Percentiles rank a stretch among this genome's conserved stretches.
These are phyloP conservation scores for Colletotrichum zoysiae DNA, from an alignment of 2,329 filamentous ascomycete species.

Conservation along the genomic window DNA sequence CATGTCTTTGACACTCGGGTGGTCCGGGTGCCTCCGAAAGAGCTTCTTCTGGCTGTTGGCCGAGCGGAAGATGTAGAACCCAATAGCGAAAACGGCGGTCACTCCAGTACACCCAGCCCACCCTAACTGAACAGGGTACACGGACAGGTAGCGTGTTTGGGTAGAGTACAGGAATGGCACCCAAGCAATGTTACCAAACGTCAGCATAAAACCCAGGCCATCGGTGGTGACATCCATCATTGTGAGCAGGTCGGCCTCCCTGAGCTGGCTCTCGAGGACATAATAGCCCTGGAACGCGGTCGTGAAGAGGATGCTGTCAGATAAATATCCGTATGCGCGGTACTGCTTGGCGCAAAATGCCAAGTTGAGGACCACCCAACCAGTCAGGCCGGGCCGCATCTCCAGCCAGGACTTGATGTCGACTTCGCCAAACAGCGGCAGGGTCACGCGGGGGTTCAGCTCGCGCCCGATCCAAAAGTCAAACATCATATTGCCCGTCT, in stretches of 20 bases:
- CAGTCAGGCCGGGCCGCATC: conserved; percentile 77
- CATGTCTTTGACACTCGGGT: conserved; percentile 73
- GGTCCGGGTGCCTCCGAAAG: conserved; percentile 77
- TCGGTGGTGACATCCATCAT: conserved; percentile 81
- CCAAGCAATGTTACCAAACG: conserved; percentile 80
- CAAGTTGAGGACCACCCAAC: conserved; percentile 77
- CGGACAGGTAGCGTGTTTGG: conserved; percentile 76
- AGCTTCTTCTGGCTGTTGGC: conserved; percentile 82
- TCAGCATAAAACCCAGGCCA: conserved; percentile 81
- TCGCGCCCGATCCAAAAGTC: conserved; percentile 84
- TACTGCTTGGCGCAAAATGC: conserved; percentile 79
- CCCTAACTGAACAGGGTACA: conserved; percentile 76
- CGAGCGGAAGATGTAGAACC: conserved; percentile 79
- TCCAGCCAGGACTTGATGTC: too few relatives aligned
- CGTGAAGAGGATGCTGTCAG: conserved; percentile 76
- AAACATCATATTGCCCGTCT: conserved; percentile 63
- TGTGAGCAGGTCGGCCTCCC: conserved; percentile 79
- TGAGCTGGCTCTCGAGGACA: conserved; percentile 76
- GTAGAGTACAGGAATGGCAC: conserved; percentile 78
- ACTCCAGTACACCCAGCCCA: conserved; percentile 66
- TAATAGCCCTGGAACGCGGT: conserved; percentile 76
- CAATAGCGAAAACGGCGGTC: conserved; percentile 67
- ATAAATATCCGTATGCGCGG: conserved; percentile 73
- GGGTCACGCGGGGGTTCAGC: conserved; percentile 75
- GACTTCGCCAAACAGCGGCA: conserved; percentile 76